A percentile compares a stretch with the other conserved stretches of the same genome.
Conservation (phyloP, 345 rosid genomes). For the Dipteronia dyeriana region DNA sequence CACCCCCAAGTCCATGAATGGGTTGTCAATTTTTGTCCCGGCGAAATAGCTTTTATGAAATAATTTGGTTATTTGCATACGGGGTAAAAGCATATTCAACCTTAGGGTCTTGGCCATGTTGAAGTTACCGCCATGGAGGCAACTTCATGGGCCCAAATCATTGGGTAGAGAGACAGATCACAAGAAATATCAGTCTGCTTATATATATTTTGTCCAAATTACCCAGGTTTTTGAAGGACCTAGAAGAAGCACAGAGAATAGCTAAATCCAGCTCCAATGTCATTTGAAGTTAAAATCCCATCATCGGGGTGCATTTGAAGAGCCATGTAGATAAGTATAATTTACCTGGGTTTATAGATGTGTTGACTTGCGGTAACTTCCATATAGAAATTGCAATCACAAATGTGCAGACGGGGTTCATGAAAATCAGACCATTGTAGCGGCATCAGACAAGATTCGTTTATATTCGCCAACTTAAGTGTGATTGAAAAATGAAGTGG, state of each 20-base stretch:
- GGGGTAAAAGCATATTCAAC: background rate
- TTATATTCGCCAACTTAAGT: background rate
- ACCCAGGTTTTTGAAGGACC: constrained; percentile 79
- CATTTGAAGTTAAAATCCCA: constrained; percentile 37
- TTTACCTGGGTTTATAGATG: background rate
- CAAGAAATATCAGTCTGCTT: constrained; percentile 3
- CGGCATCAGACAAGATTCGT: background rate
- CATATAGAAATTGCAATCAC: background rate
- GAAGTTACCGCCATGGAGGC: too few relatives aligned
- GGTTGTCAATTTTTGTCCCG: background rate
- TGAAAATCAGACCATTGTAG: background rate
- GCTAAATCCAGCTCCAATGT: constrained; percentile 54
- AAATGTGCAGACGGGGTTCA: background rate
- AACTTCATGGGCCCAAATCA: background rate
- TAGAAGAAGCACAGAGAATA: constrained; percentile 80
- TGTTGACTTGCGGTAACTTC: background rate
- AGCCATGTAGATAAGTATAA: constrained; percentile 23
- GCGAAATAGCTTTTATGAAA: background rate
- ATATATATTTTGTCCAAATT: background rate
- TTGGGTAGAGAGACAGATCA: background rate
- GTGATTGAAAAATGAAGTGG: background rate
- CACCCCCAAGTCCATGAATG: background rate
- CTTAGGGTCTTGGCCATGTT: background rate
- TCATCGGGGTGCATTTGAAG: constrained; percentile 3
- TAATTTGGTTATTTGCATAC: background rate